A percentile compares a stretch with the other conserved stretches of the same genome.
Conservation (phyloP, 2,329 filamentous ascomycete genomes). For the Fusarium armeniacum region DNA sequence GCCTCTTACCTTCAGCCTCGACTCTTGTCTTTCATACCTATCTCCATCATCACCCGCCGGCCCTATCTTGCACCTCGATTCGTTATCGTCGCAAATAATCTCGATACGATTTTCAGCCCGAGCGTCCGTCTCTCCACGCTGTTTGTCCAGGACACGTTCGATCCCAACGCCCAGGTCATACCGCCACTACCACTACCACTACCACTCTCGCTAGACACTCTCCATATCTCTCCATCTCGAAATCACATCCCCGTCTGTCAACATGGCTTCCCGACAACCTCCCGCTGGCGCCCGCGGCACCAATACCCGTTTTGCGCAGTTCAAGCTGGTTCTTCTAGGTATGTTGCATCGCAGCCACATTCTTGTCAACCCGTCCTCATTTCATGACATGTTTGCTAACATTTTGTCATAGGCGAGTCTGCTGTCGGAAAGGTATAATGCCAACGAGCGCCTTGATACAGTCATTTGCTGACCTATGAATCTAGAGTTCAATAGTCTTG, state of each 20-base stretch:
- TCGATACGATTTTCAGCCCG: constrained; percentile 37
- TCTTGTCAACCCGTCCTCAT: constrained; percentile 12
- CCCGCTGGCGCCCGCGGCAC: constrained; percentile 71
- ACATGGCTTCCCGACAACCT: constrained; percentile 87
- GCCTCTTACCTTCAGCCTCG: constrained; percentile 45
- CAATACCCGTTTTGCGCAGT: constrained; percentile 95
- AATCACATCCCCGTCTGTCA: constrained; percentile 52
- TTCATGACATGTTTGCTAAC: constrained; percentile 55
- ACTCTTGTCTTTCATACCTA: constrained; percentile 36
- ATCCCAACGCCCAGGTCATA: constrained; percentile 46
- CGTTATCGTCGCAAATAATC: constrained; percentile 22
- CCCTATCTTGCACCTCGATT: constrained; percentile 27
- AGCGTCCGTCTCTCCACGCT: constrained; percentile 40
- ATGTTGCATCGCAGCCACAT: constrained; percentile 55
- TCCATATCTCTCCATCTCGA: constrained; percentile 42
- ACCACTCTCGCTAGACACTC: constrained; percentile 32
- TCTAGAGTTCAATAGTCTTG: constrained; percentile 93
- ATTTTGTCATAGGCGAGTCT: constrained; percentile 81
- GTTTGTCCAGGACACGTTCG: constrained; percentile 49
- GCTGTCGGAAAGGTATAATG: constrained; percentile 92
- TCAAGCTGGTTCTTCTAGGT: constrained; percentile 98
- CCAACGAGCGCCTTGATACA: constrained; percentile 9
- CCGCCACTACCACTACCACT: constrained; percentile 42
- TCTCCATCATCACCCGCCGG: constrained; percentile 21
- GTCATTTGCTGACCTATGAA: constrained; percentile 40